phyloP scores from a whole-genome alignment of 208 protist species.

The Willaertia magna region DNA sequence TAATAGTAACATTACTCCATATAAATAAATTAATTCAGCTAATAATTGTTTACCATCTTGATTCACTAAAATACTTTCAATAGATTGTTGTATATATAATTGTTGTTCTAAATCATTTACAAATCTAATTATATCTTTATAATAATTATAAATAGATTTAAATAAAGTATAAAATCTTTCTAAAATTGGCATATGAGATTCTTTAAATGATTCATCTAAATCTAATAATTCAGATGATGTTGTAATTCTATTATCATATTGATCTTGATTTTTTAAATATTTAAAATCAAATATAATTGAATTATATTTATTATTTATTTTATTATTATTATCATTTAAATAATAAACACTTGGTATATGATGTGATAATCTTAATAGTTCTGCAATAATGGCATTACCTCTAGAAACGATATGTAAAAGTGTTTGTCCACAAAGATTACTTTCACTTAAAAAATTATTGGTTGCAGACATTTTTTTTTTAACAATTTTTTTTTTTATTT shows the following conservation, averaged over 20 bases:
- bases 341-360: slow-evolving; percentile 74
- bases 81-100: slow-evolving; percentile 69
- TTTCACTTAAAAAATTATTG: slow-evolving; percentile 59
- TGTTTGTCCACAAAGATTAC: slow-evolving; percentile 70
- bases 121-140: slow-evolving; percentile 69
- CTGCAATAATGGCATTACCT: slow-evolving; percentile 78
- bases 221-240: slow-evolving; percentile 36
- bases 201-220: slow-evolving; percentile 51
- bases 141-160: slow-evolving; percentile 85
- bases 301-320: slow-evolving; percentile 45
- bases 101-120: slow-evolving; percentile 73
- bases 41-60: slow-evolving; percentile 89
- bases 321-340: slow-evolving; percentile 18
- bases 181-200: slow-evolving; percentile 82
- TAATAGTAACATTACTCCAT: slow-evolving; percentile 87
- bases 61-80: slow-evolving; percentile 75
- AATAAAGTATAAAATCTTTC: slow-evolving; percentile 89
- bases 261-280: slow-evolving; percentile 60
- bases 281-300: slow-evolving; percentile 78
- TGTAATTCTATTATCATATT: slow-evolving; percentile 36
- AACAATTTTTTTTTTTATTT: too few relatives aligned
- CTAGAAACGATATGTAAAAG: slow-evolving; percentile 64
- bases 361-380: slow-evolving; percentile 68
- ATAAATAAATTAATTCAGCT: slow-evolving; percentile 74
- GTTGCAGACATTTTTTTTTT: not conserved